A percentile compares a stretch with the other conserved stretches of the same genome.
These are phyloP conservation scores for Ambrosia hybrid DNA, from an alignment of 140 eudicot species.

Conservation along the genomic window DNA sequence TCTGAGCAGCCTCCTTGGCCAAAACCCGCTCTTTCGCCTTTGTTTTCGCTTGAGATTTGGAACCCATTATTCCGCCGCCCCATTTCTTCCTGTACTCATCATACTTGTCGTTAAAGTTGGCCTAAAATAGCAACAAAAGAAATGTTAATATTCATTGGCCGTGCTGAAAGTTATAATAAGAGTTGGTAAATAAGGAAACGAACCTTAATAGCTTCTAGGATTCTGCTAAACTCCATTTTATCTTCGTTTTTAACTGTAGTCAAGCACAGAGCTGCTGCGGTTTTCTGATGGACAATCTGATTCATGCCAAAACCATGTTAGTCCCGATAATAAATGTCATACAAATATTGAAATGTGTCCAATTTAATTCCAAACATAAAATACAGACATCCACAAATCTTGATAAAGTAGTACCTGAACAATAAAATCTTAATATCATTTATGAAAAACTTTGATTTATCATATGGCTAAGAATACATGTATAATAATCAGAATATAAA, in stretches of 20 bases:
- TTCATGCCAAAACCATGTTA: neutral
- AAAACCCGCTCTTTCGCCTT: slow-evolving; percentile 16
- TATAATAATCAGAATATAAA: too few relatives aligned
- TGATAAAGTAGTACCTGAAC: too few relatives aligned
- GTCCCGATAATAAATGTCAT: too few relatives aligned
- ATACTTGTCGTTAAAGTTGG: slow-evolving; percentile 11
- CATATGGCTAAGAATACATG: too few relatives aligned
- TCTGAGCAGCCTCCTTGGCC: slow-evolving; percentile 16
- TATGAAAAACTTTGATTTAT: too few relatives aligned
- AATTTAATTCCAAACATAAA: too few relatives aligned
- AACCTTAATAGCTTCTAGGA: slow-evolving; percentile 15
- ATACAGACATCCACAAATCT: too few relatives aligned
- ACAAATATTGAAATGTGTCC: too few relatives aligned
- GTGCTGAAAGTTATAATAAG: too few relatives aligned
- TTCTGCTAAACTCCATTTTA: slow-evolving; percentile 14
- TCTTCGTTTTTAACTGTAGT: slow-evolving; percentile 7
- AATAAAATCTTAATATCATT: too few relatives aligned
- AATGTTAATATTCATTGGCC: too few relatives aligned
- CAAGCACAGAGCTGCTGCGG: slow-evolving; percentile 6
- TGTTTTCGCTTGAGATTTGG: slow-evolving; percentile 11
- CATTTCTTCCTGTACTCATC: slow-evolving; percentile 12
- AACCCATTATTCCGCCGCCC: slow-evolving; percentile 13
- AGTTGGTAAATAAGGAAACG: neutral
- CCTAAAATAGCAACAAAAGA: neutral
- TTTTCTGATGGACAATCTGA: slow-evolving; percentile 23